A percentile compares a stretch with the other conserved stretches of the same genome.
Conservation (phyloP, 2,329 filamentous ascomycete species). For the Alternaria rosae region DNA sequence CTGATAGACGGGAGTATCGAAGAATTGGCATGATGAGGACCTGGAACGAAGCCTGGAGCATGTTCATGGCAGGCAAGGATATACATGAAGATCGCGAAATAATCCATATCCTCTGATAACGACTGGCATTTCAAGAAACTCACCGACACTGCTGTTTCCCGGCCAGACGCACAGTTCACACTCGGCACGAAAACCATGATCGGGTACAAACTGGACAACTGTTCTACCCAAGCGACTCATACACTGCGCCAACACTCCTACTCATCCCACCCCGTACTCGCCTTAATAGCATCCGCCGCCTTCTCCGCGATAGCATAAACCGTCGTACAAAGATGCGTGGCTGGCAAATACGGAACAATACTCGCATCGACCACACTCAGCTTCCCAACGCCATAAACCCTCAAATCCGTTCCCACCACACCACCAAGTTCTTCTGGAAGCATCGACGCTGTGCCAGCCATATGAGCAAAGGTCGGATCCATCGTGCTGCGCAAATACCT, state of each 20-base stretch:
- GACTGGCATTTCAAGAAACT: accelerated
- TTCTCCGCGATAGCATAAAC: slow-evolving; percentile 37
- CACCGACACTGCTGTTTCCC: no score
- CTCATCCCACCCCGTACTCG: background rate
- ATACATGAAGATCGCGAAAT: background rate
- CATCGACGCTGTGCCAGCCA: slow-evolving; percentile 22
- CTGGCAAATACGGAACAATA: background rate
- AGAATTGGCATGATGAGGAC: background rate
- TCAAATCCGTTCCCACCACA: slow-evolving; percentile 25
- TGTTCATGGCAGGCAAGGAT: background rate
- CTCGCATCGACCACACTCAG: slow-evolving; percentile 12
- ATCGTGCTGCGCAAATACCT: background rate
- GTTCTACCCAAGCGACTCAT: background rate
- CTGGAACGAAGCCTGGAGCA: no score
- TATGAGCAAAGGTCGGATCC: slow-evolving; percentile 21
- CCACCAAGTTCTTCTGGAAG: slow-evolving; percentile 25
- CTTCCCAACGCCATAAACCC: slow-evolving; percentile 26
- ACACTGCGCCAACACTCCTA: background rate
- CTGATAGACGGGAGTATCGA: background rate
- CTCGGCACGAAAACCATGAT: background rate
- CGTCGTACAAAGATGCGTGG: slow-evolving; percentile 24
- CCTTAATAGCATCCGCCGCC: slow-evolving; percentile 27
- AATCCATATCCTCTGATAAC: background rate
- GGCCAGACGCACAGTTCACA: background rate
- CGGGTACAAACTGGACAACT: background rate